These are phyloP conservation scores for Camillea tinctor DNA, from an alignment of 2,329 filamentous ascomycete genomes.

Conservation along the genomic window DNA sequence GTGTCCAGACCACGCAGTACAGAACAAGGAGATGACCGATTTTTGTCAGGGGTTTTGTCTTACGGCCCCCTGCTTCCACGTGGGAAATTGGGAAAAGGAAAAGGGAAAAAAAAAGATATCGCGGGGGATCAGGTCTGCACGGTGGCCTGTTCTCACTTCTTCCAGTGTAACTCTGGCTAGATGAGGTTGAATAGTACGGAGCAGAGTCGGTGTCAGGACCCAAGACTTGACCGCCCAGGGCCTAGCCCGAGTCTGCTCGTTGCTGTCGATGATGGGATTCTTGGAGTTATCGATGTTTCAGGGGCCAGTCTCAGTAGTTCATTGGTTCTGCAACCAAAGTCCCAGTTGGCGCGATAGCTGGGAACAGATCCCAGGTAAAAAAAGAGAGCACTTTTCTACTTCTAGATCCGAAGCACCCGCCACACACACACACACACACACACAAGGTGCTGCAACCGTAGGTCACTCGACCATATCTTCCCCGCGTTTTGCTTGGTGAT, in stretches of 20 bases:
- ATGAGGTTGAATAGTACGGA: neutral
- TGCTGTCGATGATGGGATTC: neutral
- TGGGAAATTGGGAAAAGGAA: slow-evolving; percentile 14
- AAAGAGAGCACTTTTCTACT: neutral
- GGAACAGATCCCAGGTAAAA: neutral
- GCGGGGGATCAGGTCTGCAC: slow-evolving; percentile 22
- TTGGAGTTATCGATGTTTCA: slow-evolving; percentile 19
- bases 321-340: slow-evolving; percentile 15
- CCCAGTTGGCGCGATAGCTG: slow-evolving; percentile 6
- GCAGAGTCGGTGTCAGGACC: slow-evolving; percentile 6
- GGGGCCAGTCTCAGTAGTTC: slow-evolving; percentile 6
- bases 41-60: slow-evolving; percentile 18
- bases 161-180: neutral
- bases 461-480: neutral
- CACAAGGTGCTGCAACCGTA: neutral
- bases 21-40: slow-evolving; percentile 15
- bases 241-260: neutral
- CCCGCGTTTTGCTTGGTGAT: neutral
- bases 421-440: too few species aligned
- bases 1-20: slow-evolving; percentile 6
- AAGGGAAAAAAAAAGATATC: slow-evolving; percentile 10
- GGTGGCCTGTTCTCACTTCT: slow-evolving; percentile 21
- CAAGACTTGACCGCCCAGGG: neutral
- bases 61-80: slow-evolving; percentile 23
- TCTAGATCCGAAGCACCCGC: slow-evolving; percentile 1